Base-by-base conservation (phyloP, 768 basidiomycete genomes). In the Xerocomellus chrysenteron region DNA sequence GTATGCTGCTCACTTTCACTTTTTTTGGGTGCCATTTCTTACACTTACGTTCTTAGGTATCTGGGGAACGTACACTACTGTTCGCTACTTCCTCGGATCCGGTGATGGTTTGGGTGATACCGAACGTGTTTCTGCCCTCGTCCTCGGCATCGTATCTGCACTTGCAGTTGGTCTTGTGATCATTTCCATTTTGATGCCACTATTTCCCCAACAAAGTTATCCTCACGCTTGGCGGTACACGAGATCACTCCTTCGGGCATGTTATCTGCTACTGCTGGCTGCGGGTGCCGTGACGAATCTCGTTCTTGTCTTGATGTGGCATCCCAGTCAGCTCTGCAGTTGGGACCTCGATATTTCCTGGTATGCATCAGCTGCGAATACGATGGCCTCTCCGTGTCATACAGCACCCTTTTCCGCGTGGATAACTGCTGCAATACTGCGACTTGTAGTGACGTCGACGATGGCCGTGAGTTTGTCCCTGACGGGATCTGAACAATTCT, bases 301-400 rank as follows among this genome's bases (percentile, higher is more conserved):
- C 40, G 78, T 73, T 9, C 68, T 90, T 21, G 73, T 85, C 40
- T 75, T 78, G 41, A 49, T 78, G 24, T 87, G 86, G 86, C 78
- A 75, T 60, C 68, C 74, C 21, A 66, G 75, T 11, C 48, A 74
- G 2, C 78, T 82, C n/a, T 90, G 89, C 56, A 69, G 73, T 44
- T 76, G 87, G 73, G 84, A 88, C 58, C 73, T 89, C 42, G 89
- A 90, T 64, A 75, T 84, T 42, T 72, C 85, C 11, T 91, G 89
- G 89, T 78, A 82, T 5, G 74, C 76, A 13, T 72, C 57, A 46
- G 54, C 55, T 51, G 76, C 66, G 44, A 59, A 58, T 46, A 52
- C 68, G 47, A n/a, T 16, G 12, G 35, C 57, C 3, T 52, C 57
- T 11, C 47, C 55, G 5, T 73, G 72, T 47, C 53, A 40, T 24